Percentiles rank a stretch among this genome's conserved stretches.
Conservation (phyloP, 2,329 filamentous ascomycete species). For the Penicillium corylophilum region DNA sequence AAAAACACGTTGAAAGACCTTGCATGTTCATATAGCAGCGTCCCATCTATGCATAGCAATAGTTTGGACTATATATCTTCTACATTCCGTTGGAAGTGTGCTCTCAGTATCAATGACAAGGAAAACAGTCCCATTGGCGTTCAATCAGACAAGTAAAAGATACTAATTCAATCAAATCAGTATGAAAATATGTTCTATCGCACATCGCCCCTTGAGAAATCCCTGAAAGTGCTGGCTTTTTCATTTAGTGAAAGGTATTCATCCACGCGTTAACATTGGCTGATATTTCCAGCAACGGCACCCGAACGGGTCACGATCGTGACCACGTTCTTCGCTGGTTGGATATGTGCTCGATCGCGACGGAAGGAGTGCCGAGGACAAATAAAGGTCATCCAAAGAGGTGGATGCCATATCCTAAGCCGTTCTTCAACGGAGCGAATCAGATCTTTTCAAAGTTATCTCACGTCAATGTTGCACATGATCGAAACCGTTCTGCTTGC, state of each 20-base stretch:
- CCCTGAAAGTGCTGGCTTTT: not conserved
- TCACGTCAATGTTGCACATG: not conserved
- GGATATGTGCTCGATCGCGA: not conserved
- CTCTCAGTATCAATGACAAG: not conserved
- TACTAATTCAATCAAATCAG: not conserved
- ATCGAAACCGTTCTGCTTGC: not conserved
- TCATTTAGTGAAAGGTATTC: not conserved
- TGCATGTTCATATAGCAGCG: not conserved
- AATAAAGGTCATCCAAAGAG: not conserved
- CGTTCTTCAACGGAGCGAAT: not conserved
- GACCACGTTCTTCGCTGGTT: not conserved
- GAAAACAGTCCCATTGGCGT: not conserved
- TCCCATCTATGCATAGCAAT: not conserved
- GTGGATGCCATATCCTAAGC: not conserved
- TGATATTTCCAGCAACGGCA: not conserved
- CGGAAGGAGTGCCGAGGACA: not conserved
- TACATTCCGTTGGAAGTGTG: not conserved
- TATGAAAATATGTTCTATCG: too few species aligned
- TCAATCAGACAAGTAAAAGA: not conserved
- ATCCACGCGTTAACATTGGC: not conserved
- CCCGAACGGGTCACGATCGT: not conserved
- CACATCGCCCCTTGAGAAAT: not conserved
- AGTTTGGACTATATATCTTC: not conserved
- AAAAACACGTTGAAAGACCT: too few species aligned
- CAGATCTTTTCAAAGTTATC: not conserved